A percentile compares a stretch with the other conserved stretches of the same genome.
Conservation (phyloP, 768 basidiomycete genomes). For the Xerocomus spinulosus region DNA sequence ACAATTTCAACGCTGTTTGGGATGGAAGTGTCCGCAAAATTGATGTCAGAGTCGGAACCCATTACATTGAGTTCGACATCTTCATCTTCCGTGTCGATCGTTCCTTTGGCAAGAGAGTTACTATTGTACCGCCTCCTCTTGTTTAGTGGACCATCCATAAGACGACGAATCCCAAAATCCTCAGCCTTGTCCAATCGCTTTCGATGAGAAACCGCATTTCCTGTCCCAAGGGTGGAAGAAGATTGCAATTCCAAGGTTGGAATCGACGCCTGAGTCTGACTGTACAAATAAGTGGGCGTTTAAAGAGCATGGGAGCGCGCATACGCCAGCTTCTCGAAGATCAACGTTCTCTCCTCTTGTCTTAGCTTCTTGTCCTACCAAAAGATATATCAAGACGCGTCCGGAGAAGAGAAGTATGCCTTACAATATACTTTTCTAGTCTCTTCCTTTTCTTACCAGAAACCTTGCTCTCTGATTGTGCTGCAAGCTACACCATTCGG, state of each 20-base stretch:
- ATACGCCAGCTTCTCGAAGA: slow-evolving; percentile 82
- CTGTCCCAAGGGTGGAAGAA: slow-evolving; percentile 81
- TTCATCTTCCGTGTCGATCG: slow-evolving; percentile 31
- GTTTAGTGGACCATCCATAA: slow-evolving; percentile 44
- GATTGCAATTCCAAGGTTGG: slow-evolving; percentile 62
- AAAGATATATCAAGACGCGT: neutral
- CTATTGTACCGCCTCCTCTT: slow-evolving; percentile 47
- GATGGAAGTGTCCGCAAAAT: neutral
- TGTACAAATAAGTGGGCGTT: slow-evolving; percentile 31
- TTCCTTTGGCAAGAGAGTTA: slow-evolving; percentile 6
- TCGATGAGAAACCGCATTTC: slow-evolving; percentile 55
- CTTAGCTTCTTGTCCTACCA: slow-evolving; percentile 84
- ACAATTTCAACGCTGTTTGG: slow-evolving; percentile 8
- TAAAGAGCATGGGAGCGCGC: slow-evolving; percentile 18
- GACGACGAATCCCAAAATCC: slow-evolving; percentile 52
- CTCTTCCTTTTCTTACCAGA: slow-evolving; percentile 83
- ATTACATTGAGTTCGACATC: slow-evolving; percentile 32
- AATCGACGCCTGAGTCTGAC: slow-evolving; percentile 71
- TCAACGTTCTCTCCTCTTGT: slow-evolving; percentile 74
- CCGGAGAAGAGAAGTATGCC: slow-evolving; percentile 21
- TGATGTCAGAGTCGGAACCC: slow-evolving; percentile 18
- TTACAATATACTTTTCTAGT: slow-evolving; percentile 88
- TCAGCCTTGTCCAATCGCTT: slow-evolving; percentile 56
- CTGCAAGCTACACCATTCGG: slow-evolving; percentile 22
- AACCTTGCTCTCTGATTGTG: slow-evolving; percentile 65